Evolutionary conservation across 1,284 basidiomycete species (phyloP).

Genomic region (Tetrapyrgos nigripes): DNA sequence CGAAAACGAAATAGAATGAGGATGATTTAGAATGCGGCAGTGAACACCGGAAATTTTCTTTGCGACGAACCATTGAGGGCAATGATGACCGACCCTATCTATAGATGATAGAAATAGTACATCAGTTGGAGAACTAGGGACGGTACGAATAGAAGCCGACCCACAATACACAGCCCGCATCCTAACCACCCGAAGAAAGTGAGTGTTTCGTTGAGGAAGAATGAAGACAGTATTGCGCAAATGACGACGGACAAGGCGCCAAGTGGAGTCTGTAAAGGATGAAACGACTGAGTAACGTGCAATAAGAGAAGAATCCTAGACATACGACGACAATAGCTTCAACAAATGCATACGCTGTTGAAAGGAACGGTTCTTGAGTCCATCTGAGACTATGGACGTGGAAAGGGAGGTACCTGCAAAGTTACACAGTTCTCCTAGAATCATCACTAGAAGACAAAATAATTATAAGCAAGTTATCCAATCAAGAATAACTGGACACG

Average conservation of each 20-base stretch:
- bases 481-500: slow-evolving; percentile 30
- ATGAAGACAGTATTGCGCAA: slow-evolving; percentile 91
- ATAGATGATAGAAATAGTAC: slow-evolving; percentile 11
- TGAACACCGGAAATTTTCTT: neutral
- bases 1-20: slow-evolving; percentile 12
- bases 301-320: slow-evolving; percentile 25
- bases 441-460: slow-evolving; percentile 66
- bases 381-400: slow-evolving; percentile 16
- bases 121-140: neutral
- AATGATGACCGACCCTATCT: slow-evolving; percentile 89
- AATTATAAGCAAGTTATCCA: neutral
- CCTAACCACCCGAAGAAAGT: slow-evolving; percentile 95
- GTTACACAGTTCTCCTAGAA: slow-evolving; percentile 82
- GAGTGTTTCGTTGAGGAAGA: slow-evolving; percentile 93
- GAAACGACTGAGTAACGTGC: slow-evolving; percentile 12
- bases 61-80: slow-evolving; percentile 68
- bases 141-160: slow-evolving; percentile 30
- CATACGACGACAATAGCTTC: slow-evolving; percentile 87
- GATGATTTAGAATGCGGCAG: neutral
- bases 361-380: slow-evolving; percentile 28
- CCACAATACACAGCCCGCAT: slow-evolving; percentile 85
- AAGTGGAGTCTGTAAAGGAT: slow-evolving; percentile 81
- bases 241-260: slow-evolving; percentile 97
- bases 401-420: slow-evolving; percentile 66
- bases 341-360: slow-evolving; percentile 85